Evolutionary conservation across 2,329 filamentous ascomycete species (phyloP).

Genomic region (Raffaelea arxii): DNA sequence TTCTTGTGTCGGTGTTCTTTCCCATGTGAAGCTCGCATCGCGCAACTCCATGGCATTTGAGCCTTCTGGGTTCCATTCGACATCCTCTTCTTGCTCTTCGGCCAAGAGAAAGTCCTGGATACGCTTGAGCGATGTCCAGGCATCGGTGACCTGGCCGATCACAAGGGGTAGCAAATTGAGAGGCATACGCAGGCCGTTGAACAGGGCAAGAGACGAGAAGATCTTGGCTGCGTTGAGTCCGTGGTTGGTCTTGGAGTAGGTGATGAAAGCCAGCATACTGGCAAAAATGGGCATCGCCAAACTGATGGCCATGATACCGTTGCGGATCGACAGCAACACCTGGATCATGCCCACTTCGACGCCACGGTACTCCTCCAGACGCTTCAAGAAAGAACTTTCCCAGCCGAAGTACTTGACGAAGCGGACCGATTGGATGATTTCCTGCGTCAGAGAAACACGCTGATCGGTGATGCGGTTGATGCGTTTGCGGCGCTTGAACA

Average conservation of each 20-base stretch:
- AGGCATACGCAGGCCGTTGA: slow-evolving; percentile 84
- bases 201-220: slow-evolving; percentile 88
- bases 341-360: slow-evolving; percentile 80
- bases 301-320: slow-evolving; percentile 74
- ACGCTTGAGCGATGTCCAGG: slow-evolving; percentile 71
- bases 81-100: slow-evolving; percentile 73
- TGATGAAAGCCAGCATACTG: slow-evolving; percentile 92
- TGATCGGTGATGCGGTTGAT: slow-evolving; percentile 96
- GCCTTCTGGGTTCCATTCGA: slow-evolving; percentile 42
- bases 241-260: slow-evolving; percentile 58
- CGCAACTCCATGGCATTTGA: slow-evolving; percentile 63
- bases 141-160: slow-evolving; percentile 82
- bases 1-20: slow-evolving; percentile 51
- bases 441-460: slow-evolving; percentile 81
- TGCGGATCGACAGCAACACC: slow-evolving; percentile 69
- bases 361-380: slow-evolving; percentile 62
- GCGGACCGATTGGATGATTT: slow-evolving; percentile 80
- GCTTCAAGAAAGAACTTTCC: slow-evolving; percentile 77
- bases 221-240: slow-evolving; percentile 63
- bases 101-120: slow-evolving; percentile 82
- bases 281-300: slow-evolving; percentile 87
- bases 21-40: slow-evolving; percentile 80
- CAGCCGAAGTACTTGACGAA: slow-evolving; percentile 98
- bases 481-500: slow-evolving; percentile 63
- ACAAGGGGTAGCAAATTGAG: slow-evolving; percentile 83